These are phyloP conservation scores for Paraphaeosphaeria sporulosa DNA, from an alignment of 2,329 filamentous ascomycete species.

Conservation along the genomic window DNA sequence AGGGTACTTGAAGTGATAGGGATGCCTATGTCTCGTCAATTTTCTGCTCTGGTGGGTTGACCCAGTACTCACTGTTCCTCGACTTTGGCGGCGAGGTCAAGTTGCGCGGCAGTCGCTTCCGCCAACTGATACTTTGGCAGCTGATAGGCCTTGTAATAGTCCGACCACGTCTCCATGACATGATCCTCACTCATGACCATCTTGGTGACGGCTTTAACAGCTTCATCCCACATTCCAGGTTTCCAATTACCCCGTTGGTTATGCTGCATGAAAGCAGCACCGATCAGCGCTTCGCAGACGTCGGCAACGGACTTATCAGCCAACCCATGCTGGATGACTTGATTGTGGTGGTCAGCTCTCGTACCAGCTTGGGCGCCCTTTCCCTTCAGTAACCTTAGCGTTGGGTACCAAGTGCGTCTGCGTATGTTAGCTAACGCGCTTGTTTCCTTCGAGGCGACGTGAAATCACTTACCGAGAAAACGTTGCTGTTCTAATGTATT, in stretches of 20 bases:
- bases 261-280: slow-evolving; percentile 73
- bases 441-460: not conserved
- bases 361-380: slow-evolving; percentile 66
- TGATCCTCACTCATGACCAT: slow-evolving; percentile 77
- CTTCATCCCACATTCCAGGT: slow-evolving; percentile 63
- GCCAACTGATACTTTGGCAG: slow-evolving; percentile 75
- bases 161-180: slow-evolving; percentile 70
- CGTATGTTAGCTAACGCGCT: slow-evolving; percentile 22
- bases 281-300: slow-evolving; percentile 93
- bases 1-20: slow-evolving; percentile 76
- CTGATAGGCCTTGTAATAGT: slow-evolving; percentile 75
- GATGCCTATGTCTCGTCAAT: slow-evolving; percentile 44
- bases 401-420: slow-evolving; percentile 85
- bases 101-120: slow-evolving; percentile 69
- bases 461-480: slow-evolving; percentile 70
- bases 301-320: slow-evolving; percentile 92
- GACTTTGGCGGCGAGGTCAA: slow-evolving; percentile 72
- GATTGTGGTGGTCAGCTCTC: slow-evolving; percentile 57
- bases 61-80: slow-evolving; percentile 52
- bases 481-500: slow-evolving; percentile 81
- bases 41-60: not conserved
- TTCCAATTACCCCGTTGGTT: slow-evolving; percentile 54
- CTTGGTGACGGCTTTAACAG: slow-evolving; percentile 70
- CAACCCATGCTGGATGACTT: slow-evolving; percentile 68
- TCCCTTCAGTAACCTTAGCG: slow-evolving; percentile 75